These are phyloP conservation scores for Neurospora sp. DNA, from an alignment of 495 filamentous ascomycete genomes.

Conservation along the genomic window DNA sequence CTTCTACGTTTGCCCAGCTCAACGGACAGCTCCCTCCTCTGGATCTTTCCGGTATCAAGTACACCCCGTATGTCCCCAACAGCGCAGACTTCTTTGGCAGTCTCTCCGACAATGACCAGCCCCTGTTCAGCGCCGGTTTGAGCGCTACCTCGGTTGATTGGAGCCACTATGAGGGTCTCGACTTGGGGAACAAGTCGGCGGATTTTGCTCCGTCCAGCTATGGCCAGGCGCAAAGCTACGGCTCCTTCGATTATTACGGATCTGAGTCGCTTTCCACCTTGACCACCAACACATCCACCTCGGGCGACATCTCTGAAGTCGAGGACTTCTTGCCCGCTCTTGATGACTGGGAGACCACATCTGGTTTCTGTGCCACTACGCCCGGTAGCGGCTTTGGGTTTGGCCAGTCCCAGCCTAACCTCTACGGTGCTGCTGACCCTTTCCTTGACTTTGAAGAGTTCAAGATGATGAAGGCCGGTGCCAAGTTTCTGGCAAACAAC, in stretches of 20 bases:
- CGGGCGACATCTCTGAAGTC: conserved; percentile 64
- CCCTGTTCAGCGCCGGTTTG: conserved; percentile 56
- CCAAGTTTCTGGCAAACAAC: conserved; percentile 29
- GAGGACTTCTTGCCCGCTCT: conserved; percentile 53
- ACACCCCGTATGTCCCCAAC: conserved; percentile 44
- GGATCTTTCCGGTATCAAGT: conserved; percentile 46
- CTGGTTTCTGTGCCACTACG: conserved; percentile 41
- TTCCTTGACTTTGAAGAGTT: conserved; percentile 50
- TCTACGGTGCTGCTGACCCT: conserved; percentile 45
- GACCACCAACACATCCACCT: conserved; percentile 53
- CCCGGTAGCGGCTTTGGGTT: conserved; percentile 38
- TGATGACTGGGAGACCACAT: conserved; percentile 42
- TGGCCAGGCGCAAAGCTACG: conserved; percentile 60
- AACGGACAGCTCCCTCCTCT: conserved; percentile 55
- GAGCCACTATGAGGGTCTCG: conserved; percentile 58
- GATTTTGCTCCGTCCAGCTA: conserved; percentile 53
- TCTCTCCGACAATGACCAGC: conserved; percentile 51
- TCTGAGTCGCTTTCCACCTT: conserved; percentile 43
- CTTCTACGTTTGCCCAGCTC: conserved; percentile 47
- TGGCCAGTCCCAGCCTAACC: conserved; percentile 38
- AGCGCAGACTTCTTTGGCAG: conserved; percentile 40
- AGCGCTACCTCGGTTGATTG: conserved; percentile 59
- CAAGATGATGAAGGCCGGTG: conserved; percentile 37
- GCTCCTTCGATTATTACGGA: conserved; percentile 52
- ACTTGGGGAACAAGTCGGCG: conserved; percentile 36